These are phyloP conservation scores for Cucurbita ficifolia DNA, from an alignment of 306 rosid species.

Conservation along the genomic window DNA sequence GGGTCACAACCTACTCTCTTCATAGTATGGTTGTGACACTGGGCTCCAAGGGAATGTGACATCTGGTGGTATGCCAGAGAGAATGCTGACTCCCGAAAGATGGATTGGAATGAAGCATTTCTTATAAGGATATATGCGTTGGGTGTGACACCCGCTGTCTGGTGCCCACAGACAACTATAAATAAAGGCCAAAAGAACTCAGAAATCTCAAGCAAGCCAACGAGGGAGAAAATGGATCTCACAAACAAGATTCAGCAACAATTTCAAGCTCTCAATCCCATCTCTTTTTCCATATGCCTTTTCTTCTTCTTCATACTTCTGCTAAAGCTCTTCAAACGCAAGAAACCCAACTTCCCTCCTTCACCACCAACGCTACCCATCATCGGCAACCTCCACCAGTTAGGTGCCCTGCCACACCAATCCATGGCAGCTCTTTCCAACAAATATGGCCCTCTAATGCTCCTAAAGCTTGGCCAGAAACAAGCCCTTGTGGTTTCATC, in stretches of 20 bases:
- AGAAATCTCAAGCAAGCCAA: not conserved
- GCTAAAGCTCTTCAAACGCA: not conserved
- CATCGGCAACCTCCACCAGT: not conserved
- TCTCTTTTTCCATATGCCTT: not conserved
- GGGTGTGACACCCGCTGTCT: too few relatives aligned
- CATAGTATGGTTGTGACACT: too few relatives aligned
- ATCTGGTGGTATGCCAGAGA: too few relatives aligned
- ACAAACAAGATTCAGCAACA: not conserved
- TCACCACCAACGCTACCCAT: not conserved
- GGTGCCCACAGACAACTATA: too few relatives aligned
- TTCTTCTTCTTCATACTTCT: not conserved
- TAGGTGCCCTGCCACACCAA: not conserved
- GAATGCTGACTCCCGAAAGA: too few relatives aligned
- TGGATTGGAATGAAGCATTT: too few relatives aligned
- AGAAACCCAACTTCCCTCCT: constrained; percentile 8
- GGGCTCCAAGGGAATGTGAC: too few relatives aligned
- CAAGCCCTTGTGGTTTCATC: not conserved
- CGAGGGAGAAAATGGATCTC: not conserved
- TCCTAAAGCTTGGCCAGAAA: not conserved
- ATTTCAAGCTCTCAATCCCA: not conserved
- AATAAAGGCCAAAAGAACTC: not conserved
- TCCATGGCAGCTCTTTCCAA: not conserved
- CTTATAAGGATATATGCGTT: too few relatives aligned
- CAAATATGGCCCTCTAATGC: not conserved
- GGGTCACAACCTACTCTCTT: too few relatives aligned